Evolutionary conservation across 1,284 basidiomycete species (phyloP).

Genomic region (Malassezia obtusa): DNA sequence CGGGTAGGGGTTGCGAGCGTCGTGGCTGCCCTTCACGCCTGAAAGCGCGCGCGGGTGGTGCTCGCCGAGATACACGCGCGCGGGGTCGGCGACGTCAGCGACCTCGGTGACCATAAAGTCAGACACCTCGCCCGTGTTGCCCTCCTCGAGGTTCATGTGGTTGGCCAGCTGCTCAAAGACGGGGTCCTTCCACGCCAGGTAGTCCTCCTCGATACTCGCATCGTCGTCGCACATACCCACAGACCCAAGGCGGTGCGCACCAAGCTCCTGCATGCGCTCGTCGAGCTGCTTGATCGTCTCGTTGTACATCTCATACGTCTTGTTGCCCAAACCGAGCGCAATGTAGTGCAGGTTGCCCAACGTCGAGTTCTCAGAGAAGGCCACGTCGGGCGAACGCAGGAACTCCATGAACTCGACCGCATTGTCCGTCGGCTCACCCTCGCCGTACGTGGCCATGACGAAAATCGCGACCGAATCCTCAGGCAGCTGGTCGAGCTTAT

Average conservation of each 20-base stretch:
- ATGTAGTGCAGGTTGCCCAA: conserved; percentile 87
- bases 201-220: conserved; percentile 99
- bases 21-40: conserved; percentile 76
- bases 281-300: conserved; percentile 75
- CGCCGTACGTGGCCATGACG: conserved; percentile 94
- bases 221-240: conserved; percentile 96
- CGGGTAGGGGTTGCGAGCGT: conserved; percentile 91
- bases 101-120: conserved; percentile 87
- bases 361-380: conserved; percentile 68
- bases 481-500: conserved; percentile 81
- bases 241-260: conserved; percentile 75
- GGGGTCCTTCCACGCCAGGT: conserved; percentile 96
- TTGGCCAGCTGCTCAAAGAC: conserved; percentile 84
- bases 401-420: conserved; percentile 91
- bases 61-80: conserved; percentile 44
- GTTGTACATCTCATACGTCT: conserved; percentile 73
- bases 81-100: conserved; percentile 40
- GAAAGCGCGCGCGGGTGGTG: conserved; percentile 63
- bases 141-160: conserved; percentile 80
- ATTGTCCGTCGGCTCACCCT: conserved; percentile 97
- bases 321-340: conserved; percentile 87
- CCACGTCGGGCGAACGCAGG: conserved; percentile 71
- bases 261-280: conserved; percentile 63
- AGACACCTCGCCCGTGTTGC: conserved; percentile 84
- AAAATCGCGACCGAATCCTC: conserved; percentile 79